Evolutionary conservation across 805 yeast species (phyloP).

Genomic region (Lipomyces yamadae): DNA sequence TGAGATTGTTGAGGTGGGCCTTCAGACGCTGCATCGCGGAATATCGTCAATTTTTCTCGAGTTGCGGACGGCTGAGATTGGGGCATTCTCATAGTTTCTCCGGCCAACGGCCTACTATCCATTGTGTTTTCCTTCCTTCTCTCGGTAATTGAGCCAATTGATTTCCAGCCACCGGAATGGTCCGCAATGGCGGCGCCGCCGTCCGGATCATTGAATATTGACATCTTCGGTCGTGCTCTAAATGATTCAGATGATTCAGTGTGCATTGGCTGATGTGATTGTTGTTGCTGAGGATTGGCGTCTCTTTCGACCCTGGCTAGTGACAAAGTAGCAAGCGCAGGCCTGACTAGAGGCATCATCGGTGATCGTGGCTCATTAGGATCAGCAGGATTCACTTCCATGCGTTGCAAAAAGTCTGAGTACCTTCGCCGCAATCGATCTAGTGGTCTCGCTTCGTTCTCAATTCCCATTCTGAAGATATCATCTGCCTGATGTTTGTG

Average conservation of each 20-base stretch:
- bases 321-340: constrained; percentile 49
- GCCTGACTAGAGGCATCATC: constrained; percentile 43
- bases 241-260: not conserved
- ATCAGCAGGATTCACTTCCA: constrained; percentile 41
- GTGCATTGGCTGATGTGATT: constrained; percentile 1
- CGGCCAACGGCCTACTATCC: constrained; percentile 63
- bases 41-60: constrained; percentile 33
- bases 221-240: constrained; percentile 43
- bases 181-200: constrained; percentile 30
- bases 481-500: constrained; percentile 60
- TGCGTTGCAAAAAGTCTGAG: constrained; percentile 53
- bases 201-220: constrained; percentile 51
- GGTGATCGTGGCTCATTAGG: constrained; percentile 48
- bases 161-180: constrained; percentile 48
- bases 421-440: constrained; percentile 52
- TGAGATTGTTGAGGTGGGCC: constrained; percentile 25
- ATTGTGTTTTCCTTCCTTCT: constrained; percentile 68
- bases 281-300: constrained; percentile 12
- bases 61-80: constrained; percentile 21
- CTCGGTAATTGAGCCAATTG: constrained; percentile 55
- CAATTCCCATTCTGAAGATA: constrained; percentile 64
- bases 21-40: constrained; percentile 26
- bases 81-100: constrained; percentile 52
- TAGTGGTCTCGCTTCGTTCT: constrained; percentile 67
- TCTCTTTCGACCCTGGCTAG: constrained; percentile 30